phyloP scores from a whole-genome alignment of 768 basidiomycete genomes.

The Hysterangium stoloniferum region DNA sequence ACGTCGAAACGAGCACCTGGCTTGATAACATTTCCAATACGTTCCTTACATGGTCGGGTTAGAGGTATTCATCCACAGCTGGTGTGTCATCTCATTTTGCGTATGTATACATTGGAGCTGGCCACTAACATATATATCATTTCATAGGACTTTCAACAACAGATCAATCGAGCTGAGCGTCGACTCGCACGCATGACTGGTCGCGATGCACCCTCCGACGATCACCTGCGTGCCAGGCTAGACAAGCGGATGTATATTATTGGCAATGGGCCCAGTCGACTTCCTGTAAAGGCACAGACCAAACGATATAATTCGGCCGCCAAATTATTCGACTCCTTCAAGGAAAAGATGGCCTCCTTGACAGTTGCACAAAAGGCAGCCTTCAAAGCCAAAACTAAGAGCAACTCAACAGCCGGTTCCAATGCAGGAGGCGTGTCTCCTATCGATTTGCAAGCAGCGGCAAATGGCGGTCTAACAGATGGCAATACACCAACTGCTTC shows the following conservation, averaged over 20 bases:
- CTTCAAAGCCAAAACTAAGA: neutral
- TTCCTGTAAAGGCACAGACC: neutral
- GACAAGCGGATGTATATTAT: slow-evolving; percentile 34
- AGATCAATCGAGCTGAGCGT: slow-evolving; percentile 55
- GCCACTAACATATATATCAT: neutral
- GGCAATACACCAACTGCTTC: slow-evolving; percentile 34
- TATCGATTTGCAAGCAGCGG: slow-evolving; percentile 30
- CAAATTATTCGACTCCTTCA: neutral
- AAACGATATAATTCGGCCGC: neutral
- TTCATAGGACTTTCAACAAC: slow-evolving; percentile 55
- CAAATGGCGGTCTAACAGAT: slow-evolving; percentile 31
- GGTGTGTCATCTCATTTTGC: slow-evolving; percentile 22
- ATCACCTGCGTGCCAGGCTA: slow-evolving; percentile 38
- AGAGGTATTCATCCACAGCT: slow-evolving; percentile 35
- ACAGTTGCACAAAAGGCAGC: neutral
- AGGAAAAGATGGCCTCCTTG: slow-evolving; percentile 7
- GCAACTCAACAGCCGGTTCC: slow-evolving; percentile 7
- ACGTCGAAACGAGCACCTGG: slow-evolving; percentile 29
- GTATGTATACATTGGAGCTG: neutral
- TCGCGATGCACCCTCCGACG: slow-evolving; percentile 40
- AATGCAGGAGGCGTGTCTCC: slow-evolving; percentile 26
- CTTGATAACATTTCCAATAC: slow-evolving; percentile 36
- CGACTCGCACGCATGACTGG: slow-evolving; percentile 68
- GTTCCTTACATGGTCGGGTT: slow-evolving; percentile 22
- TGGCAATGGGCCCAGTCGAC: slow-evolving; percentile 21